These are phyloP conservation scores for Rubia peregrina DNA, from an alignment of 305 asterid species.

Conservation along the genomic window DNA sequence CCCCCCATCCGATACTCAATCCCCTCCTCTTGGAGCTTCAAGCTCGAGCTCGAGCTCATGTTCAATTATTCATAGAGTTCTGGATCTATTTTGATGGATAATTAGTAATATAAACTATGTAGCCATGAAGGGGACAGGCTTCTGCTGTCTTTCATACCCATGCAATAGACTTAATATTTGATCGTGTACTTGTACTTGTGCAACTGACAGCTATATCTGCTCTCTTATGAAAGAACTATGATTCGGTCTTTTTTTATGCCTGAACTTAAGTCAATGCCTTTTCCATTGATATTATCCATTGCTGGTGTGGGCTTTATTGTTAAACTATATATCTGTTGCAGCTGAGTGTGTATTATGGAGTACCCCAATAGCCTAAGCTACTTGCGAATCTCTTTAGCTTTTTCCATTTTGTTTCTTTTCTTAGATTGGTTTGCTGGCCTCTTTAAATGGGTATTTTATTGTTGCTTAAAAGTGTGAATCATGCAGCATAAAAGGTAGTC, in stretches of 20 bases:
- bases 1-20: not conserved
- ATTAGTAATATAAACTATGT: not conserved
- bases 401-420: not conserved
- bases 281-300: not conserved
- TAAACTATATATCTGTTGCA: not conserved
- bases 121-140: not conserved
- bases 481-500: not conserved
- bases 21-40: constrained; percentile 2
- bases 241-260: not conserved
- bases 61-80: not conserved
- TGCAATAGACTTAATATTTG: not conserved
- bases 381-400: not conserved
- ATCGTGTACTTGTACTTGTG: constrained; percentile 1
- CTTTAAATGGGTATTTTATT: not conserved
- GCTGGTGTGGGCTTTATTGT: not conserved
- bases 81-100: not conserved
- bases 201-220: not conserved
- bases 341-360: not conserved
- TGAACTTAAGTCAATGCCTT: not conserved
- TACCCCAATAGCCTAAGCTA: not conserved
- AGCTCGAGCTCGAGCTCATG: not conserved
- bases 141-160: not conserved
- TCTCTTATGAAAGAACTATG: not conserved
- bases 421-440: not conserved
- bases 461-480: not conserved